Conservation (phyloP, 805 yeast species). For the Clavispora santaluciae region DNA sequence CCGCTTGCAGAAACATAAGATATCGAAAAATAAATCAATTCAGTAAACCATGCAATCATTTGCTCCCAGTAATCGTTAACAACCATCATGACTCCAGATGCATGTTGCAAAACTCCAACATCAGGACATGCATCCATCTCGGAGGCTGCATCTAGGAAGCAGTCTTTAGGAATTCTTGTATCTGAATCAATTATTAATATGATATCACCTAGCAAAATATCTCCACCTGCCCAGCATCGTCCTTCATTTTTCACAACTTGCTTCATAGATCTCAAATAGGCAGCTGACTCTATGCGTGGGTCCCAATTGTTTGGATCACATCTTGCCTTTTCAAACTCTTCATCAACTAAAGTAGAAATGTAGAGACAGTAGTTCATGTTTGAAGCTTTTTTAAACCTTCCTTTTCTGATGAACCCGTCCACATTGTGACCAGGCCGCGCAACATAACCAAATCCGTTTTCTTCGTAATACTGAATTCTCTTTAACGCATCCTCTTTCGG, state of each 20-base stretch:
- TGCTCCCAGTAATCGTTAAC: slow-evolving; percentile 1
- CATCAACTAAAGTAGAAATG: not conserved
- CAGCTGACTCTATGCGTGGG: not conserved
- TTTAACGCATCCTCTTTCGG: not conserved
- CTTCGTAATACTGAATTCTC: not conserved
- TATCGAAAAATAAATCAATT: slow-evolving; percentile 1
- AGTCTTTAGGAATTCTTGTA: not conserved
- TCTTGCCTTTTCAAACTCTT: not conserved
- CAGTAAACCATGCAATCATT: slow-evolving; percentile 1
- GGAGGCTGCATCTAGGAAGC: not conserved
- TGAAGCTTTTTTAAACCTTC: not conserved
- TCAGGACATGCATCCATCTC: not conserved
- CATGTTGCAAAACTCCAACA: not conserved
- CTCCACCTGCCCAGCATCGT: slow-evolving; percentile 1
- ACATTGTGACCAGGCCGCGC: not conserved
- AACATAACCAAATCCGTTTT: not conserved
- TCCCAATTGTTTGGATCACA: not conserved
- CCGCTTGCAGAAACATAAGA: not conserved
- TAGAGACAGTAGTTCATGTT: slow-evolving; percentile 1
- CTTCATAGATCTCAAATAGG: not conserved
- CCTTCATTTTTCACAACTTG: not conserved
- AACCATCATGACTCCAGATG: not conserved
- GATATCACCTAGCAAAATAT: not conserved
- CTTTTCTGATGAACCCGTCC: not conserved
- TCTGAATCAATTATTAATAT: not conserved